Conservation (phyloP, 1,284 basidiomycete species). For the Anthracocystis panici-leucophaei region DNA sequence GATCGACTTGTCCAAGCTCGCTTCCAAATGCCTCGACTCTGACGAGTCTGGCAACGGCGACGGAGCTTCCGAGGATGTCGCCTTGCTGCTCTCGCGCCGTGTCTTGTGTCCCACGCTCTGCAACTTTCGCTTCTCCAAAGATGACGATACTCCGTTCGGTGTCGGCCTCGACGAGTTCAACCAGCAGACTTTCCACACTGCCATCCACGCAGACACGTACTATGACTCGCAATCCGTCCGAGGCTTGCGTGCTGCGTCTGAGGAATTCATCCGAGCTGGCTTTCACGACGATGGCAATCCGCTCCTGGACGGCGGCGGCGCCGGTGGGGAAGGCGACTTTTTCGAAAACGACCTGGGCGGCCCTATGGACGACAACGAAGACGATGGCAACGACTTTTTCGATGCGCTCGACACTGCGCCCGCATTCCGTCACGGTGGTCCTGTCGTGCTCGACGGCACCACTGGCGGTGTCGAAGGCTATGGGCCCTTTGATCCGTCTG, state of each 20-base stretch:
- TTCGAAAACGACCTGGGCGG: constrained; percentile 29
- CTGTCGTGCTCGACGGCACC: constrained; percentile 41
- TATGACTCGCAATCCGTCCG: constrained; percentile 18
- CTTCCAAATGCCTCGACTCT: constrained; percentile 51
- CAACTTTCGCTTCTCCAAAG: constrained; percentile 60
- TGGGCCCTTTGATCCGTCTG: constrained; percentile 45
- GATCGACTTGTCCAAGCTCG: constrained; percentile 56
- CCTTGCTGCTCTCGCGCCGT: constrained; percentile 49
- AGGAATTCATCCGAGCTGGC: constrained; percentile 23
- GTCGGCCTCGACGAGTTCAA: constrained; percentile 51
- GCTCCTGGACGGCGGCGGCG: constrained; percentile 17
- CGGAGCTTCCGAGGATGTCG: constrained; percentile 21
- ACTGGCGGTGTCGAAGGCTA: constrained; percentile 38
- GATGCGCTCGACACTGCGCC: constrained; percentile 65
- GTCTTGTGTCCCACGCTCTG: constrained; percentile 59
- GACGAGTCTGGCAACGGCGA: constrained; percentile 23
- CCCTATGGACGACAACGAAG: constrained; percentile 33
- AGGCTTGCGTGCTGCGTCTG: constrained; percentile 30
- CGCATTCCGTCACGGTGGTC: constrained; percentile 39
- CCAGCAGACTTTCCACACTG: constrained; percentile 42
- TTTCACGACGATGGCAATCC: constrained; percentile 32
- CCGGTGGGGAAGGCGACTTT: constrained; percentile 39
- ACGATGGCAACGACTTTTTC: constrained; percentile 67
- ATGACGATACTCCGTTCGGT: constrained; percentile 59
- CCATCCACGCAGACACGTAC: constrained; percentile 29